Conservation (phyloP, 352 stramenopile species). For the Phytophthora tubulina region DNA sequence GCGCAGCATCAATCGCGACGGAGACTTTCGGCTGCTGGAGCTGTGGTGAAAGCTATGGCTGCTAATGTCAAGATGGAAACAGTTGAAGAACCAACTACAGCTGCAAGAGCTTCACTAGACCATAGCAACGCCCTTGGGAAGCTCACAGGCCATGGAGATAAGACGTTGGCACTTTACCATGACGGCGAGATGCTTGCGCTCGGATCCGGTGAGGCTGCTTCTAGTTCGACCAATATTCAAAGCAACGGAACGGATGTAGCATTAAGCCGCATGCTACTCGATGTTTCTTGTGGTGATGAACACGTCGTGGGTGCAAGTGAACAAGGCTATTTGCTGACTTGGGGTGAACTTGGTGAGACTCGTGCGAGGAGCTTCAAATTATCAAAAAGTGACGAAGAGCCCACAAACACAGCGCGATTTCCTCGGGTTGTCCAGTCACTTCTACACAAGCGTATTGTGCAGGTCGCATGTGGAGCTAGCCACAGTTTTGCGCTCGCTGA, state of each 20-base stretch:
- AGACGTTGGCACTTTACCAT: slow-evolving; percentile 61
- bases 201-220: slow-evolving; percentile 28
- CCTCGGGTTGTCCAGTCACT: slow-evolving; percentile 53
- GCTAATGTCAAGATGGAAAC: slow-evolving; percentile 14
- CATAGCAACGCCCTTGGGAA: slow-evolving; percentile 50
- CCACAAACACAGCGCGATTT: neutral
- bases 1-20: slow-evolving; percentile 34
- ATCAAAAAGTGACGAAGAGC: slow-evolving; percentile 1
- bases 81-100: slow-evolving; percentile 20
- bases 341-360: slow-evolving; percentile 60
- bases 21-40: slow-evolving; percentile 24
- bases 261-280: slow-evolving; percentile 64
- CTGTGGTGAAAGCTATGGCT: slow-evolving; percentile 11
- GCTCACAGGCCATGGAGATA: slow-evolving; percentile 47
- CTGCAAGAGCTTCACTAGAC: slow-evolving; percentile 24
- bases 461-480: slow-evolving; percentile 67
- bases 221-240: neutral
- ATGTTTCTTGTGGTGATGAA: slow-evolving; percentile 66
- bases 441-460: slow-evolving; percentile 67
- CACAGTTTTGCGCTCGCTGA: slow-evolving; percentile 72
- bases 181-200: slow-evolving; percentile 49
- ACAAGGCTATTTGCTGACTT: slow-evolving; percentile 80
- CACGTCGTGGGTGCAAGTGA: slow-evolving; percentile 75
- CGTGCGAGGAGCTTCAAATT: slow-evolving; percentile 39
- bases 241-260: slow-evolving; percentile 39